These are phyloP conservation scores for Sphaerobolus stellatus DNA, from an alignment of 1,284 basidiomycete species.

Conservation along the genomic window DNA sequence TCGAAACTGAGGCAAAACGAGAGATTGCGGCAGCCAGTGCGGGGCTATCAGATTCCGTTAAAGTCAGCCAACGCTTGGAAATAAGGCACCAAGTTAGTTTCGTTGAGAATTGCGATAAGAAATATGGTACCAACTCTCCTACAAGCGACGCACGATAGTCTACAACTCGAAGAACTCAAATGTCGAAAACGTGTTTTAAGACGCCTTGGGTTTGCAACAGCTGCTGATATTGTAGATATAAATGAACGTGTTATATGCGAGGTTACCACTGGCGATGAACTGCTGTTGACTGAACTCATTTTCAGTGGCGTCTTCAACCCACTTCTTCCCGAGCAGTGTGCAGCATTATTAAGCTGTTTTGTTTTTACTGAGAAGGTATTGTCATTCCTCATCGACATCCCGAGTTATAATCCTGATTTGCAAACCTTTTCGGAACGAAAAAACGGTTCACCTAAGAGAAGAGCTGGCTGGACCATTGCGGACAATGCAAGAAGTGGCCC, in stretches of 20 bases:
- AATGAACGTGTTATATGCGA: slow-evolving; percentile 99
- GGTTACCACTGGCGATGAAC: slow-evolving; percentile 95
- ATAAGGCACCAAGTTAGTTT: slow-evolving; percentile 71
- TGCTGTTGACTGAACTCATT: slow-evolving; percentile 94
- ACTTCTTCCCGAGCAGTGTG: slow-evolving; percentile 88
- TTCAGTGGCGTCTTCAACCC: slow-evolving; percentile 97
- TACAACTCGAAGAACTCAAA: slow-evolving; percentile 97
- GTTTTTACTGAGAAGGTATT: slow-evolving; percentile 96
- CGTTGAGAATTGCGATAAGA: slow-evolving; percentile 4
- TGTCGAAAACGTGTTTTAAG: slow-evolving; percentile 92
- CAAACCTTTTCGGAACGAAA: slow-evolving; percentile 74
- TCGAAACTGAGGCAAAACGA: slow-evolving; percentile 85
- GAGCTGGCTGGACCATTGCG: slow-evolving; percentile 91
- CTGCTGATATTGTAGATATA: slow-evolving; percentile 93
- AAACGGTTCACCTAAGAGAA: slow-evolving; percentile 83
- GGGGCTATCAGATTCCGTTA: slow-evolving; percentile 70
- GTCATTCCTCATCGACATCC: slow-evolving; percentile 1
- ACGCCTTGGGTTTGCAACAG: slow-evolving; percentile 86
- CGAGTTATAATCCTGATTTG: slow-evolving; percentile 8
- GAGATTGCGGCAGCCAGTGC: slow-evolving; percentile 85
- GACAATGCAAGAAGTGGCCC: slow-evolving; percentile 92
- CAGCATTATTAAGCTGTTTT: slow-evolving; percentile 91
- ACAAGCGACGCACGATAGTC: slow-evolving; percentile 85
- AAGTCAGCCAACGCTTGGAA: slow-evolving; percentile 65
- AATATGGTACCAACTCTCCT: slow-evolving; percentile 10